These are phyloP conservation scores for Lachancea nothofagi DNA, from an alignment of 805 yeast genomes.

Conservation along the genomic window DNA sequence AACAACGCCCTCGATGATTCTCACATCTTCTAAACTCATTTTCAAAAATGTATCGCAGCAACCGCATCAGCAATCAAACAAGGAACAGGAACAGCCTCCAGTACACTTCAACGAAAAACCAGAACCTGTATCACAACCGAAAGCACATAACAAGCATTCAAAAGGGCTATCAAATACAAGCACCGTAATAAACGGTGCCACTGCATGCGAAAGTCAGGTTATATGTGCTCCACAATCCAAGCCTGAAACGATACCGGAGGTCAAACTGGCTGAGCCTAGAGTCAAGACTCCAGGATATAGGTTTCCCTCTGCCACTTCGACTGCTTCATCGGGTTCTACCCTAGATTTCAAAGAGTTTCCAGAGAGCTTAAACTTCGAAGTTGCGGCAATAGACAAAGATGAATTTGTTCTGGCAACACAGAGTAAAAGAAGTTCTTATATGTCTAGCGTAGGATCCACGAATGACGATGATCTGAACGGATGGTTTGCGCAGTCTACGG, in stretches of 20 bases:
- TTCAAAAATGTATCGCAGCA: background rate
- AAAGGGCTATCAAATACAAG: slow-evolving; percentile 13
- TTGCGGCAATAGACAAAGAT: slow-evolving; percentile 18
- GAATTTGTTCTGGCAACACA: slow-evolving; percentile 20
- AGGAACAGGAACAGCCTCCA: background rate
- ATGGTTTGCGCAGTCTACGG: slow-evolving; percentile 9
- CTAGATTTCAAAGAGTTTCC: slow-evolving; percentile 11
- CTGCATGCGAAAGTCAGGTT: slow-evolving; percentile 13
- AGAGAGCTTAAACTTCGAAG: slow-evolving; percentile 19
- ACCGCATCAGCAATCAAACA: background rate
- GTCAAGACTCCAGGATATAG: slow-evolving; percentile 11
- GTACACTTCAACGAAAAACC: no score
- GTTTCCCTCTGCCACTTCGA: slow-evolving; percentile 11
- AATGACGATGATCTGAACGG: slow-evolving; percentile 9
- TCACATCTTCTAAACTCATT: slow-evolving; percentile 11
- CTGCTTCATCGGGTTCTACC: slow-evolving; percentile 8
- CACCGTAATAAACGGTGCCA: slow-evolving; percentile 14
- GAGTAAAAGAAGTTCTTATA: slow-evolving; percentile 29
- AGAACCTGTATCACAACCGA: background rate
- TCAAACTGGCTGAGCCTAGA: slow-evolving; percentile 2
- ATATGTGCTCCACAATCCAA: background rate
- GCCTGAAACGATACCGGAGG: background rate
- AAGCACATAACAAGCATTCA: slow-evolving; percentile 3
- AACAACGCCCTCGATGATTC: slow-evolving; percentile 19
- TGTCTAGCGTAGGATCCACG: slow-evolving; percentile 17